These are phyloP conservation scores for Phoma sp. DNA, from an alignment of 2,329 filamentous ascomycete species.

Conservation along the genomic window DNA sequence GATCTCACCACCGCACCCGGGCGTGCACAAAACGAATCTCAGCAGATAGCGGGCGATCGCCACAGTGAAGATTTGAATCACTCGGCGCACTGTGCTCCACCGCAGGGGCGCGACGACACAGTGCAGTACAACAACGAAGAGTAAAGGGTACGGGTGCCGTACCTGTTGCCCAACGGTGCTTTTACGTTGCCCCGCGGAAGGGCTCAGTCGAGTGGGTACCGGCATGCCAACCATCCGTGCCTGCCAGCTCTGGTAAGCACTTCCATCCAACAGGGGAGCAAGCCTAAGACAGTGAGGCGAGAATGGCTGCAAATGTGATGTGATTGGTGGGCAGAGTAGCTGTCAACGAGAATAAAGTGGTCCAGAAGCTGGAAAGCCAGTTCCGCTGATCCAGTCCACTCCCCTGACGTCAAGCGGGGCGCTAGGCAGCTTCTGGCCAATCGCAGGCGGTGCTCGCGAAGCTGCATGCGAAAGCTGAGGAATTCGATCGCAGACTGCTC, in stretches of 20 bases:
- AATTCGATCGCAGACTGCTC: conserved; percentile 16
- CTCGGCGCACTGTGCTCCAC: background rate
- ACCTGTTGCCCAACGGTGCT: background rate
- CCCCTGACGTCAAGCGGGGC: background rate
- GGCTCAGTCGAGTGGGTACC: background rate
- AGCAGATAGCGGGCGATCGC: background rate
- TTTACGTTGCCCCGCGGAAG: background rate
- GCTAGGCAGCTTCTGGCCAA: conserved; percentile 2
- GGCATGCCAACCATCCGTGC: too few species aligned
- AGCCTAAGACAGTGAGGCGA: too few species aligned
- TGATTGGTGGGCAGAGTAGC: background rate
- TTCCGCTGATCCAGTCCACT: conserved; percentile 4
- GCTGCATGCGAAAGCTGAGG: conserved; percentile 19
- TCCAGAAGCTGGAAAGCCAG: conserved; percentile 4
- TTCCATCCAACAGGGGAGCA: too few species aligned
- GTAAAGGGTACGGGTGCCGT: too few species aligned
- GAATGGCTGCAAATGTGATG: too few species aligned
- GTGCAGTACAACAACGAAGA: too few species aligned
- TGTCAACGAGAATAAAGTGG: background rate
- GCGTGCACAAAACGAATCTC: background rate
- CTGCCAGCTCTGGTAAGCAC: too few species aligned
- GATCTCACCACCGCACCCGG: background rate
- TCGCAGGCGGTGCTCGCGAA: conserved; percentile 1
- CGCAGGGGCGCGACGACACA: too few species aligned
- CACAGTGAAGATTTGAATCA: too few species aligned